phyloP scores from a whole-genome alignment of 2,329 filamentous ascomycete genomes.

The Corinectria fuckeliana region DNA sequence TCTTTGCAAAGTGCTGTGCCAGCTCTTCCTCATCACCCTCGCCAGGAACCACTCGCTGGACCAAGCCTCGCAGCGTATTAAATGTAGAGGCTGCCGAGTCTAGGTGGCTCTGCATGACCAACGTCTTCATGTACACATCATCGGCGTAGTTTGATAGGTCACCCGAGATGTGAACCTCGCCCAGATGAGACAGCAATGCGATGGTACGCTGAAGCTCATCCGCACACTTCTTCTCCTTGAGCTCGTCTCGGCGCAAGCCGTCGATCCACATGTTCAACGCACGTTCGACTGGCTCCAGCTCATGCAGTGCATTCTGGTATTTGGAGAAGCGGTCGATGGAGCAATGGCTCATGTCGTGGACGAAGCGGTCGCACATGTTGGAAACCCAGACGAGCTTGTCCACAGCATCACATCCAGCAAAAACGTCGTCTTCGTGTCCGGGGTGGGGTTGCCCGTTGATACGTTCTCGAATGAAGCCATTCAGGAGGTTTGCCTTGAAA shows the following conservation, averaged over 20 bases:
- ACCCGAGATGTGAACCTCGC: conserved; percentile 76
- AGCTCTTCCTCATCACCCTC: conserved; percentile 66
- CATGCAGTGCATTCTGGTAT: conserved; percentile 81
- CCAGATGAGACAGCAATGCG: conserved; percentile 85
- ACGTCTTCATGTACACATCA: conserved; percentile 77
- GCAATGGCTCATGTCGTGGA: conserved; percentile 79
- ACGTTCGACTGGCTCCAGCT: conserved; percentile 90
- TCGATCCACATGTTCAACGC: conserved; percentile 90
- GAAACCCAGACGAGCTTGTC: conserved; percentile 87
- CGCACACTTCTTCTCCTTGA: conserved; percentile 84
- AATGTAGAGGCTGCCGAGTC: conserved; percentile 78
- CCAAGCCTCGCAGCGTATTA: conserved; percentile 66
- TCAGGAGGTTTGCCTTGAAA: conserved; percentile 85
- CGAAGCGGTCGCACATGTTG: conserved; percentile 83
- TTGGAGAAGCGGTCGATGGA: conserved; percentile 78
- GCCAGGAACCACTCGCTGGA: conserved; percentile 67
- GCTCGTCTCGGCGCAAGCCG: conserved; percentile 78
- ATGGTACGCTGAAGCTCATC: conserved; percentile 84
- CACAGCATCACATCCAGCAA: conserved; percentile 79
- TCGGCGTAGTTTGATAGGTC: conserved; percentile 78
- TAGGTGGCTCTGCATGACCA: conserved; percentile 80
- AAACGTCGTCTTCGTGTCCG: conserved; percentile 77
- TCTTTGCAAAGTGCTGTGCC: conserved; percentile 70
- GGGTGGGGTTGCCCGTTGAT: conserved; percentile 71
- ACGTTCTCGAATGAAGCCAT: conserved; percentile 79